phyloP scores from a whole-genome alignment of 192 early-diverging fungal genomes.

The Pilaira anomala region DNA sequence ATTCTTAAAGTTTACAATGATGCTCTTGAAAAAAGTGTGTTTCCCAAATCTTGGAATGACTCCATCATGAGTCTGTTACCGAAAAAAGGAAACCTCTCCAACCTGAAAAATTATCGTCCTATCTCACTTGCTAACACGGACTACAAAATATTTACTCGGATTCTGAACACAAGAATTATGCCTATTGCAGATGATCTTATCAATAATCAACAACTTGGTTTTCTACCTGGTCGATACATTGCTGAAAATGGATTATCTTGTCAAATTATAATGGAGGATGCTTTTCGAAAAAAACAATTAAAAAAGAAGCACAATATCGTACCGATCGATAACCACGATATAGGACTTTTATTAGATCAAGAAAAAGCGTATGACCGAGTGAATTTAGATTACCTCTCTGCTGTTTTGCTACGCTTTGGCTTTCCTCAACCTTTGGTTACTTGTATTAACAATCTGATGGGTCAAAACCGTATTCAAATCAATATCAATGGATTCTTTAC shows the following conservation, averaged over 20 bases:
- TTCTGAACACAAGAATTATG: background rate
- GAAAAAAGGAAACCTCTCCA: conserved; percentile 28
- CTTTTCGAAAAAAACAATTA: too few species aligned
- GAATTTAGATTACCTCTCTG: too few species aligned
- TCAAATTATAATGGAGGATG: background rate
- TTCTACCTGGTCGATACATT: conserved; percentile 22
- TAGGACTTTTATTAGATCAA: too few species aligned
- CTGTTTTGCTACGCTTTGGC: too few species aligned
- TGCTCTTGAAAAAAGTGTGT: background rate
- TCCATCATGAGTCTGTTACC: conserved; percentile 26
- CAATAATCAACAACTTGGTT: conserved; percentile 19
- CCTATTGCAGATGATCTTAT: background rate
- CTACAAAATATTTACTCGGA: conserved; percentile 17
- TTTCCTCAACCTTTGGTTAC: too few species aligned
- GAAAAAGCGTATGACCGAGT: too few species aligned
- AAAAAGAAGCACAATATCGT: too few species aligned
- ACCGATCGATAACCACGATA: too few species aligned
- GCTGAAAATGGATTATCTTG: conserved; percentile 10
- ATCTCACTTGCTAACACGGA: conserved; percentile 26
- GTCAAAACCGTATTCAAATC: too few species aligned
- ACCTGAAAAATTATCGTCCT: conserved; percentile 22
- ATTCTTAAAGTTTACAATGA: background rate
- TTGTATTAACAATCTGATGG: too few species aligned
- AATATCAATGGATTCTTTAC: too few species aligned
- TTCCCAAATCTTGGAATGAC: background rate